Conservation (phyloP, 306 rosid genomes). For the Cucumis cinereus region DNA sequence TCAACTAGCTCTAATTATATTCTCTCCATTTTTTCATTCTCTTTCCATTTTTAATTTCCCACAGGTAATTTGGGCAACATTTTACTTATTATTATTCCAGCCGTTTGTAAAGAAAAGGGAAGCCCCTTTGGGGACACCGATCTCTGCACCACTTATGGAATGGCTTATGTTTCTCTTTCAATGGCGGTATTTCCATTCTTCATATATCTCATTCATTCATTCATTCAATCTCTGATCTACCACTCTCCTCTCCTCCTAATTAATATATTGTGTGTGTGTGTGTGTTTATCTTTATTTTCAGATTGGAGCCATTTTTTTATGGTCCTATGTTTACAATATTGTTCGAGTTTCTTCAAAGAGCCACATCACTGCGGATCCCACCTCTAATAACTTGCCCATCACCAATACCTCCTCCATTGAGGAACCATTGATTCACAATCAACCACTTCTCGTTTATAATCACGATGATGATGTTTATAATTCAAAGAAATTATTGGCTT, state of each 20-base stretch:
- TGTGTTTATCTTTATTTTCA: slow-evolving; percentile 7
- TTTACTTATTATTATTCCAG: slow-evolving; percentile 37
- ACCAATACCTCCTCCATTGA: slow-evolving; percentile 10
- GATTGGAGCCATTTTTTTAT: slow-evolving; percentile 57
- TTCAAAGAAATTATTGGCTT: slow-evolving; percentile 4
- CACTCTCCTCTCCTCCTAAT: too few species aligned
- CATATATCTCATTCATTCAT: neutral
- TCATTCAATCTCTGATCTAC: neutral
- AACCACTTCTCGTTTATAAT: neutral
- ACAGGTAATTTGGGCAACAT: slow-evolving; percentile 50
- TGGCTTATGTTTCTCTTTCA: slow-evolving; percentile 53
- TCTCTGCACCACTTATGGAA: slow-evolving; percentile 25
- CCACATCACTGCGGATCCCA: slow-evolving; percentile 4
- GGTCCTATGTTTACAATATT: slow-evolving; percentile 78
- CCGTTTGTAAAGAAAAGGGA: slow-evolving; percentile 50
- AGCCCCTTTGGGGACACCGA: slow-evolving; percentile 43
- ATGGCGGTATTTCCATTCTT: slow-evolving; percentile 25
- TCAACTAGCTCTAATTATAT: too few species aligned
- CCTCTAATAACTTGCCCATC: slow-evolving; percentile 8
- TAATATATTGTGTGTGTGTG: too few species aligned
- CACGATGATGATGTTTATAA: neutral
- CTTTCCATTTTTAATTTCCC: neutral
- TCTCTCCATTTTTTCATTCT: too few species aligned
- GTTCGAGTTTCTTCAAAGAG: slow-evolving; percentile 44
- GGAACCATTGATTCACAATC: slow-evolving; percentile 19